Base-by-base conservation (phyloP, 768 basidiomycete species). In the Auriscalpium orientale region DNA sequence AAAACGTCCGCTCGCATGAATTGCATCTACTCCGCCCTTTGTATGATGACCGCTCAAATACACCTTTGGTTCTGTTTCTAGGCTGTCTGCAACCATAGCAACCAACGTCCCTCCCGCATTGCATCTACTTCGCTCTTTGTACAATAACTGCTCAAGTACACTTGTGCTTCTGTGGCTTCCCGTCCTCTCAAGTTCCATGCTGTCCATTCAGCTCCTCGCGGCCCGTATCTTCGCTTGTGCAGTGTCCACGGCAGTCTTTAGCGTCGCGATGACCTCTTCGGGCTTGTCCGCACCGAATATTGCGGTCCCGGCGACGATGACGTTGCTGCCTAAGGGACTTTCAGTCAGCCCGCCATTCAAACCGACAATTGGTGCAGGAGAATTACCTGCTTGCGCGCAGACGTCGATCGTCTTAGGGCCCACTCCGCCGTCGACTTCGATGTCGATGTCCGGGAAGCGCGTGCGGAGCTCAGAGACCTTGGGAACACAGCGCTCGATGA, bases 401-500 rank as follows among this genome's bases (percentile, higher is more conserved):
- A 77, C 77, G 64, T 79, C 88, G 56, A 97, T 80, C 3, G 93
- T 98, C 62, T 87, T 87, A 5, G 90, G 89, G 7, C 93, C 89
- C n/a, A 99, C 89, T 40, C 97, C 97, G 35, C 97, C 97, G 68
- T 99, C 97, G 51, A 99, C 97, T 71, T 99, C 92, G 57, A 99
- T 98, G 67, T 98, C 91, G 70, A 91, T 97, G 56, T 87, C 76
- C 6, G 95, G 95, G 75, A 97, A 98, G 28, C 94, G 83, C 37
- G 78, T 76, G 15, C 97, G 87, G 56, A 98, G 83, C 67, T 97
- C 91, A 21, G 86, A 73, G 15, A 98, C 93, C 74, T 99, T 98
- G 61, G 89, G 85, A 28, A 98, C 83, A 67, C 95, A 98, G 62
- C 89, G 81, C 9, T 91, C 87, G 63, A 98, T 74, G 71, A 99